phyloP scores from a whole-genome alignment of 257 asterid species.

The Petunia secreta region DNA sequence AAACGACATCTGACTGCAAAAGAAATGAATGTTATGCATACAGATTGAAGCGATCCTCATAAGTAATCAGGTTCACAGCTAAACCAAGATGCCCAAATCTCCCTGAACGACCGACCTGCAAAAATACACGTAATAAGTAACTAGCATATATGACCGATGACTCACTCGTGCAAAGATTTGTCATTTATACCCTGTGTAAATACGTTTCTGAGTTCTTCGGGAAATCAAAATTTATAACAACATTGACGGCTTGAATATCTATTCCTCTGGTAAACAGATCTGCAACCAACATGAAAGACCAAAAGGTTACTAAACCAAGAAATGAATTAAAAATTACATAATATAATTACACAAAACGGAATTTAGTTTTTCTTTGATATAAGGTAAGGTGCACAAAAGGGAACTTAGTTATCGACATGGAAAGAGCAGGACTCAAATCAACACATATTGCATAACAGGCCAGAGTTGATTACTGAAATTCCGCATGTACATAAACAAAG shows the following conservation, averaged over 20 bases:
- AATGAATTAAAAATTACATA: slow-evolving; percentile 9
- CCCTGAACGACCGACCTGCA: slow-evolving; percentile 92
- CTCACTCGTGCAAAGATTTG: background rate
- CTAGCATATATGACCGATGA: slow-evolving; percentile 16
- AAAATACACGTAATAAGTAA: slow-evolving; percentile 23
- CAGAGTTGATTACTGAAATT: background rate
- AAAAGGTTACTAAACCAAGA: slow-evolving; percentile 23
- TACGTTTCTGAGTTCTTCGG: slow-evolving; percentile 87
- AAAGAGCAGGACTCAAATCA: slow-evolving; percentile 6
- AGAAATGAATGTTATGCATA: slow-evolving; percentile 39
- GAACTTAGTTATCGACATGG: slow-evolving; percentile 5
- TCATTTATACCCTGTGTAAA: slow-evolving; percentile 74
- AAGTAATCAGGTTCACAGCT: slow-evolving; percentile 90
- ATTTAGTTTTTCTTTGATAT: background rate
- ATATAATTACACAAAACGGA: background rate
- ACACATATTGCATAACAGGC: background rate
- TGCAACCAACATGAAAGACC: slow-evolving; percentile 38
- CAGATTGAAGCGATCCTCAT: slow-evolving; percentile 88
- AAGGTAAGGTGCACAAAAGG: background rate
- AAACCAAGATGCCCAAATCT: slow-evolving; percentile 94
- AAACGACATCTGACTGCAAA: background rate
- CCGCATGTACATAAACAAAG: slow-evolving; percentile 2
- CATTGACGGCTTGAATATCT: slow-evolving; percentile 91
- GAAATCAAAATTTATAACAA: slow-evolving; percentile 83
- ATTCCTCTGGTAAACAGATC: slow-evolving; percentile 91